A percentile compares a stretch with the other conserved stretches of the same genome.
Conservation (phyloP, 208 protist genomes). For the Endotrypanum monterogeii region DNA sequence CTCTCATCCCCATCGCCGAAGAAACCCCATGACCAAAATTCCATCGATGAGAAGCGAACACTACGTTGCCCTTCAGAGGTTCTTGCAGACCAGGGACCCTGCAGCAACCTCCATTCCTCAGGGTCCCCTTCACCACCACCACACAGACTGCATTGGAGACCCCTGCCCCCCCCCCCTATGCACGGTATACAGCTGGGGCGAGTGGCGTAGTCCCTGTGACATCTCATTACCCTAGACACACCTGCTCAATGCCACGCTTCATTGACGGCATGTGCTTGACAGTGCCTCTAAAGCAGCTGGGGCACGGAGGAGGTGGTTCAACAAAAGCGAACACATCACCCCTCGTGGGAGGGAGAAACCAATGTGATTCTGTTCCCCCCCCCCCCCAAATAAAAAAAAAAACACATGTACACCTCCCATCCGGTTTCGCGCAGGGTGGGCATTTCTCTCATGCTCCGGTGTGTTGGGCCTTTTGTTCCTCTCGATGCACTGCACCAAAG, state of each 20-base stretch:
- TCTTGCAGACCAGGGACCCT: too few relatives aligned
- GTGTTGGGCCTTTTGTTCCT: too few relatives aligned
- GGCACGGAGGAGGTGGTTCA: background rate
- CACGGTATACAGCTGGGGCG: background rate
- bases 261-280: background rate
- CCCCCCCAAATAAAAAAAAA: background rate
- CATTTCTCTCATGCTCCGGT: too few relatives aligned
- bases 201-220: background rate
- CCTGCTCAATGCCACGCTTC: background rate
- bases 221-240: background rate
- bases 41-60: background rate
- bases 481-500: too few relatives aligned
- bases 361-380: background rate
- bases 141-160: too few relatives aligned
- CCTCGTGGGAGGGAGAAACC: too few relatives aligned
- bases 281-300: background rate
- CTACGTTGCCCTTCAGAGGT: background rate
- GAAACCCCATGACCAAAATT: background rate
- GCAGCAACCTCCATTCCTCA: too few relatives aligned
- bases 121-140: too few relatives aligned
- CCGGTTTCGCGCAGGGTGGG: too few relatives aligned
- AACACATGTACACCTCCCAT: background rate
- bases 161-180: too few relatives aligned
- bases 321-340: background rate
- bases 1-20: too few relatives aligned